phyloP scores from a whole-genome alignment of 2,329 filamentous ascomycete species.

The Colletotrichum sp. region DNA sequence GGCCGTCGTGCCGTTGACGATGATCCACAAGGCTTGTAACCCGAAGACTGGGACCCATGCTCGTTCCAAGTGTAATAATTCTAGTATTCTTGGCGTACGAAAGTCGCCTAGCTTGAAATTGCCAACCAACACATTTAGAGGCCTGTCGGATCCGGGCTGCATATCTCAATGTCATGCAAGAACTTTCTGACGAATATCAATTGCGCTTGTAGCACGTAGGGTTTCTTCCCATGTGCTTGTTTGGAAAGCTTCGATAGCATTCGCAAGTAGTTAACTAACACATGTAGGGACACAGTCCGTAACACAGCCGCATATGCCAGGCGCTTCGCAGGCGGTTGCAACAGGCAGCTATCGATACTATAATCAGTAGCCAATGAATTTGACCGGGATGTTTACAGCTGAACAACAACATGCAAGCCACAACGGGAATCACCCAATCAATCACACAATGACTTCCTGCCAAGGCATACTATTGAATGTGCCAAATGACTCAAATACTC shows the following conservation, averaged over 20 bases:
- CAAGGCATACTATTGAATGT: neutral
- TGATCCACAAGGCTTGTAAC: neutral
- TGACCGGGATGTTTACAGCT: neutral
- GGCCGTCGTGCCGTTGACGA: neutral
- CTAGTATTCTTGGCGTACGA: neutral
- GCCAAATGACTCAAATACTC: neutral
- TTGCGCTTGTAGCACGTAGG: fast-evolving
- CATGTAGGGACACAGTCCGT: neutral
- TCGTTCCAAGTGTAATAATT: neutral
- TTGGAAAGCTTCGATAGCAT: neutral
- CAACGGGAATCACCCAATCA: neutral
- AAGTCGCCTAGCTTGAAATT: neutral
- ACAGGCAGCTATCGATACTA: neutral
- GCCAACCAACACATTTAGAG: neutral
- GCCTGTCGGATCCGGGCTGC: neutral
- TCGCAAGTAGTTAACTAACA: fast-evolving
- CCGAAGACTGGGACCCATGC: neutral
- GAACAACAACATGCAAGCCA: neutral
- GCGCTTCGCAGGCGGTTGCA: neutral
- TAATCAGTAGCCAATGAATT: neutral
- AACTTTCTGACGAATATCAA: neutral
- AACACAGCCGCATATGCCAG: neutral
- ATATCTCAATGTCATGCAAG: neutral
- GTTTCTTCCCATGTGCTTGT: neutral
- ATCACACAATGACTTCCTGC: neutral